These are phyloP conservation scores for Aristolochia californica DNA, from an alignment of 164 flowering plant species.

Conservation along the genomic window DNA sequence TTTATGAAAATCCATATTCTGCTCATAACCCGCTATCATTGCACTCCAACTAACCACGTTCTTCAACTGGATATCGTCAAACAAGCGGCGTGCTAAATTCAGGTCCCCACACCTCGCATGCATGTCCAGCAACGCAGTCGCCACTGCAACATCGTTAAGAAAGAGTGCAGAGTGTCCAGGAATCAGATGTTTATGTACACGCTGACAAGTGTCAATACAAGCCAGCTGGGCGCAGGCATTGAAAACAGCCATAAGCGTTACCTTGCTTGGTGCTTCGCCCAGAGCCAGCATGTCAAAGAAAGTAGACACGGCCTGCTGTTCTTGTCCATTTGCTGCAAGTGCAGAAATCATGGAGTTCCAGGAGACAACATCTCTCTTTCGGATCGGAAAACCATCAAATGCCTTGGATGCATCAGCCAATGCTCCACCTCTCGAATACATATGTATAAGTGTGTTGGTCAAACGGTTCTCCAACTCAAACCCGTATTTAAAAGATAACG, in stretches of 20 bases:
- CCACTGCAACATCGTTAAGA: constrained; percentile 9
- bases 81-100: constrained; percentile 12
- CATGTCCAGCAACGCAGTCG: constrained; percentile 24
- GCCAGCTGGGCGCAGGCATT: constrained; percentile 19
- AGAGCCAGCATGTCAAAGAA: constrained; percentile 12
- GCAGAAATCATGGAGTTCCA: constrained; percentile 23
- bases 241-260: constrained; percentile 13
- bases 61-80: constrained; percentile 11
- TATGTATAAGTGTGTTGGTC: constrained; percentile 16
- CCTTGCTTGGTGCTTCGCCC: constrained; percentile 12
- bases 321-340: constrained; percentile 7
- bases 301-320: constrained; percentile 12
- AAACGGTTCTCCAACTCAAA: constrained; percentile 12
- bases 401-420: constrained; percentile 9
- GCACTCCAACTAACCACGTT: constrained; percentile 30
- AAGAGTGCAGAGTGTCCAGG: constrained; percentile 3
- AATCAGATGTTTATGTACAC: constrained; percentile 9
- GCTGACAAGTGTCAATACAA: constrained; percentile 7
- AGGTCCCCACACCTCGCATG: constrained; percentile 17
- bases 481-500: constrained; percentile 15
- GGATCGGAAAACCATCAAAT: constrained; percentile 9
- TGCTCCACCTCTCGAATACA: constrained; percentile 11
- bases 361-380: constrained; percentile 16
- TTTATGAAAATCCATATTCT: constrained; percentile 11
- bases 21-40: constrained; percentile 23